Conservation (phyloP, 164 flowering plant species). For the Aristolochia fimbriata region DNA sequence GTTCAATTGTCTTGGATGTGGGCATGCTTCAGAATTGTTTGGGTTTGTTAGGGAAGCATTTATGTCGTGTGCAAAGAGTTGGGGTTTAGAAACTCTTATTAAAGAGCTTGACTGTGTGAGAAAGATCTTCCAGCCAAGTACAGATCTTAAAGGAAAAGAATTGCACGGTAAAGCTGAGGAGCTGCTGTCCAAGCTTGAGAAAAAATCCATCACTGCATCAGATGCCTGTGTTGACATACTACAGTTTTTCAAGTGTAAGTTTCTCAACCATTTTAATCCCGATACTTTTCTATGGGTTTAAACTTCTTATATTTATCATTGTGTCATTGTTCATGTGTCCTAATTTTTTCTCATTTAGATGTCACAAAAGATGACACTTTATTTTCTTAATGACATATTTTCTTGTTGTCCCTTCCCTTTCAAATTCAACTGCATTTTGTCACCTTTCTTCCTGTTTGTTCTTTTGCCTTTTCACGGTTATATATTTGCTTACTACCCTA, state of each 20-base stretch:
- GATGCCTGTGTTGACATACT: conserved; percentile 58
- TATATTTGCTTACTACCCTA: too few species aligned
- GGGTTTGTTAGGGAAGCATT: conserved; percentile 95
- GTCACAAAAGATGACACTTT: too few species aligned
- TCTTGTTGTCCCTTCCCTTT: too few species aligned
- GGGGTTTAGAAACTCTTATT: conserved; percentile 58
- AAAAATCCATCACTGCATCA: conserved; percentile 38
- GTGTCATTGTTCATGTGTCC: background rate
- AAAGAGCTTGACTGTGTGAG: conserved; percentile 85
- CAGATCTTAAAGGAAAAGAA: conserved; percentile 65
- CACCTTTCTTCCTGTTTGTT: too few species aligned
- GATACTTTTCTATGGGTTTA: background rate
- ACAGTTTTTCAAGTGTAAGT: conserved; percentile 71
- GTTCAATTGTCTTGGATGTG: conserved; percentile 82
- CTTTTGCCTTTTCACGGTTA: too few species aligned
- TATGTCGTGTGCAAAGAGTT: conserved; percentile 56
- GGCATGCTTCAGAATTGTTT: conserved; percentile 90
- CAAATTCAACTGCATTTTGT: too few species aligned
- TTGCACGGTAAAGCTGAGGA: conserved; percentile 54
- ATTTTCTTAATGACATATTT: too few species aligned
- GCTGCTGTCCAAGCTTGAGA: conserved; percentile 46
- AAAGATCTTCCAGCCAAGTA: conserved; percentile 68
- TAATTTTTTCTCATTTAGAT: too few species aligned
- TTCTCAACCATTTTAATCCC: conserved; percentile 6
- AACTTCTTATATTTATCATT: background rate